These are phyloP conservation scores for Yamadazyma ubonensis DNA, from an alignment of 805 yeast species.

Conservation along the genomic window DNA sequence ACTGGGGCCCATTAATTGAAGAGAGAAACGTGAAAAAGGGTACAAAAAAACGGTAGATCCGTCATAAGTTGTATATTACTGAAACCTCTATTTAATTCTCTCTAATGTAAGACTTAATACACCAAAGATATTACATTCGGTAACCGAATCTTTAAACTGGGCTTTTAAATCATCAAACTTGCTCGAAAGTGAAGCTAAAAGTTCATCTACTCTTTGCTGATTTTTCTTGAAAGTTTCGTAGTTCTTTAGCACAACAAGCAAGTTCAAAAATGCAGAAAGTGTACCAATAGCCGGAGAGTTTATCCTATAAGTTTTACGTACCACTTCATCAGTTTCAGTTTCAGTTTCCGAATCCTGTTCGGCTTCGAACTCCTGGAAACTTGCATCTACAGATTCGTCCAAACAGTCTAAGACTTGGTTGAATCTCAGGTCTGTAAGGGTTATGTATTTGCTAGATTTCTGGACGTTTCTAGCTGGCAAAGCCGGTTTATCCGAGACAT, in stretches of 20 bases:
- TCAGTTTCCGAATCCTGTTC: constrained; percentile 18
- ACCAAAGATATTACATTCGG: constrained; percentile 32
- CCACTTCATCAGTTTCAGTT: constrained; percentile 14
- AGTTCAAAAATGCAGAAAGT: constrained; percentile 56
- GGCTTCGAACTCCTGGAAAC: constrained; percentile 24
- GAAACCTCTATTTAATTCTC: constrained; percentile 21
- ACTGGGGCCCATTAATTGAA: constrained; percentile 85
- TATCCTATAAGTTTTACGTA: constrained; percentile 16
- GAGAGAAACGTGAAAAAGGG: constrained; percentile 31
- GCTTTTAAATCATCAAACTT: constrained; percentile 19
- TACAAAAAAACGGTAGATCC: constrained; percentile 20
- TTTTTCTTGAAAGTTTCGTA: constrained; percentile 19
- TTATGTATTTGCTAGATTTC: constrained; percentile 32
- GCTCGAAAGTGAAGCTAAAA: constrained; percentile 27
- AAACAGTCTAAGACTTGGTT: constrained; percentile 45
- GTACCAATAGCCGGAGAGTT: constrained; percentile 36
- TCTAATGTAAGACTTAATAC: constrained; percentile 35
- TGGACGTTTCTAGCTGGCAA: constrained; percentile 40
- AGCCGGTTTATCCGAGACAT: constrained; percentile 10
- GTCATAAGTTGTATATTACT: not conserved
- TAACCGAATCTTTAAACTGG: constrained; percentile 14
- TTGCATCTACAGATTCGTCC: constrained; percentile 33
- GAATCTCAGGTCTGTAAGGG: constrained; percentile 42
- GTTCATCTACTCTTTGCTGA: constrained; percentile 15
- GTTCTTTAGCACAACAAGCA: constrained; percentile 38